Base-by-base conservation (phyloP, 2,329 filamentous ascomycete genomes). In the Phyllosticta paracitricarpa region DNA sequence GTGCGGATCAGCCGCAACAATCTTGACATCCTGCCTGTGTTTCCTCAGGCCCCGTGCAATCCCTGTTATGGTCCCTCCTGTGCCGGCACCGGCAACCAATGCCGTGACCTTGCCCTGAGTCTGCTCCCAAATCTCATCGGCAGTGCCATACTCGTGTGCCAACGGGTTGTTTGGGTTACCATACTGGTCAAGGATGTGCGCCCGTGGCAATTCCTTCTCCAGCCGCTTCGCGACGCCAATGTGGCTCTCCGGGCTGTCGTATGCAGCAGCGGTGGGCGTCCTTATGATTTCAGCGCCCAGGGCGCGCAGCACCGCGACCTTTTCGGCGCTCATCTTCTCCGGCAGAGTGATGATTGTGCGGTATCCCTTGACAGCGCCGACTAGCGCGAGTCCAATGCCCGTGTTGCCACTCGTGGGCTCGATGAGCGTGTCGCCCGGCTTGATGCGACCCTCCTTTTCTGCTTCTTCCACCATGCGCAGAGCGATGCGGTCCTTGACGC, bases 251-350 rank as follows among this genome's bases (percentile, higher is more conserved):
- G 94, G 94, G 51, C 86, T 87, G 76, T 99, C 94, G 80, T 85
- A 97, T 52, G 94, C 93, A 48, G 94, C 94, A 76, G 96, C 91
- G 35, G 92, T 99, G 25, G 94, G 94, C 3, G 94, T 99, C 60
- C 94, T 88, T 74, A 99, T 97, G 76, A 99, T 97, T 71, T 95
- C 97, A 52, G 94, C 94, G 65, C 93, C 93, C 58, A 99, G 83
- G 30, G 94, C 93, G 68, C 91, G 89, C 64, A 99, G 82, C 28
- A 99, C 94, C 2, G 93, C 89, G 51, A 99, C 94, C 77, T 99
- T 99, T 77, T 99, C 94, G 56, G 91, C 89, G 1, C 91, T 97
- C 94, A 99, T 99, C 82, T 99, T 99, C 79, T 99, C 94, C 58
- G 94, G 94, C 54, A 99, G 84, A 10, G 94, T 99, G 75, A 99